phyloP scores from a whole-genome alignment of 2,329 filamentous ascomycete genomes.

The Pseudohalonectria lignicola region DNA sequence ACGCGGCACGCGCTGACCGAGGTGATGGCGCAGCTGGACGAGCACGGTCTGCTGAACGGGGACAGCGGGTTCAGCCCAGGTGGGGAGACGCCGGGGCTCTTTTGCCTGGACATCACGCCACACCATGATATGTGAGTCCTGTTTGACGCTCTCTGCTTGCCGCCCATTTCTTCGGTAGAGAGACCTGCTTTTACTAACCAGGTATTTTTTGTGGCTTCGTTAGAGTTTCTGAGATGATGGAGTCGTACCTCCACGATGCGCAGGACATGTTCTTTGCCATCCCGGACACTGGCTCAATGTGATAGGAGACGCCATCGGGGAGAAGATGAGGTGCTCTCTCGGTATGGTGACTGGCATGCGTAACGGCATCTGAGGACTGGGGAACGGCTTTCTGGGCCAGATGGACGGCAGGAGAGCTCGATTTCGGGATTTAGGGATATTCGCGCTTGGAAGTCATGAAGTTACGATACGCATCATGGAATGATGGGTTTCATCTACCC shows the following conservation, averaged over 20 bases:
- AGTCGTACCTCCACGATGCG: conserved; percentile 11
- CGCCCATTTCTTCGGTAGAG: background rate
- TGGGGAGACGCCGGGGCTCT: conserved; percentile 7
- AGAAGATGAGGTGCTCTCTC: too few relatives aligned
- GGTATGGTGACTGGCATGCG: too few relatives aligned
- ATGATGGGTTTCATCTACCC: too few relatives aligned
- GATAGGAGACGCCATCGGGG: conserved; percentile 1
- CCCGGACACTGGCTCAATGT: background rate
- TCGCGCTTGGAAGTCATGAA: too few relatives aligned
- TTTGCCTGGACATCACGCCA: conserved; percentile 9
- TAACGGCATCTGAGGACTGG: too few relatives aligned
- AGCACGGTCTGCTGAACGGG: conserved; percentile 10
- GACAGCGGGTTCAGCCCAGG: conserved; percentile 10
- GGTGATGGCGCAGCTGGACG: conserved; percentile 14
- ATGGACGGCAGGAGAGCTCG: too few relatives aligned
- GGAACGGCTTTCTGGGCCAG: too few relatives aligned
- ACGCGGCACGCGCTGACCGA: conserved; percentile 12
- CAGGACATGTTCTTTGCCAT: conserved; percentile 8
- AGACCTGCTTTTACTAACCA: too few relatives aligned
- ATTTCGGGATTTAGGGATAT: too few relatives aligned
- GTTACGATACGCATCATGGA: too few relatives aligned
- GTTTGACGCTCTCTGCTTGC: background rate
- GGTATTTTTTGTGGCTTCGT: too few relatives aligned
- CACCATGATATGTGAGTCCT: conserved; percentile 8
- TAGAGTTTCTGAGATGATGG: conserved; percentile 9